These are phyloP conservation scores for Hydnomerulius pinastri DNA, from an alignment of 768 basidiomycete genomes.

Conservation along the genomic window DNA sequence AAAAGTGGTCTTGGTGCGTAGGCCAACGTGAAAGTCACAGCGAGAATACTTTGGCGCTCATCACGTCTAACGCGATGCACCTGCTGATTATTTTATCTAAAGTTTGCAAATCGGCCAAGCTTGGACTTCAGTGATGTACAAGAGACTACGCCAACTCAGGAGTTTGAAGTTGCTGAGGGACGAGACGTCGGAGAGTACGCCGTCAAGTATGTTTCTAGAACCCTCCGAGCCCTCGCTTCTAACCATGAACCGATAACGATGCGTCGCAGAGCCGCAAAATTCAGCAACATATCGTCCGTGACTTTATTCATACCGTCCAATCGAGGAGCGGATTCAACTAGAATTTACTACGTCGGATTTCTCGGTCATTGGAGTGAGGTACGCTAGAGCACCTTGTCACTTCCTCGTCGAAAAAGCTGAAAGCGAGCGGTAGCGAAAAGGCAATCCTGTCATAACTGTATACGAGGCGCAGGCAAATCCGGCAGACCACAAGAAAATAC, in stretches of 20 bases:
- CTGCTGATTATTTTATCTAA: neutral
- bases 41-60: neutral
- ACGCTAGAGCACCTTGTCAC: constrained; percentile 3
- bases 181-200: constrained; percentile 84
- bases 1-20: constrained; percentile 67
- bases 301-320: constrained; percentile 81
- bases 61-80: neutral
- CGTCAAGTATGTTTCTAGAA: constrained; percentile 64
- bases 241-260: neutral
- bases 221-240: neutral
- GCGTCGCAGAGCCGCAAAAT: constrained; percentile 72
- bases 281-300: constrained; percentile 78
- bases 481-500: constrained; percentile 86
- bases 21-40: too few species aligned
- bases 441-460: constrained; percentile 77
- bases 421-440: constrained; percentile 60
- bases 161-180: constrained; percentile 67
- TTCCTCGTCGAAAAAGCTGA: neutral
- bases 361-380: constrained; percentile 82
- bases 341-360: constrained; percentile 85
- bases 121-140: constrained; percentile 80
- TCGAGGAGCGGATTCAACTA: constrained; percentile 75
- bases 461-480: constrained; percentile 88
- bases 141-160: constrained; percentile 66
- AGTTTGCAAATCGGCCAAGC: constrained; percentile 79